These are phyloP conservation scores for Solanum sparsipilum DNA, from an alignment of 257 asterid genomes.

Conservation along the genomic window DNA sequence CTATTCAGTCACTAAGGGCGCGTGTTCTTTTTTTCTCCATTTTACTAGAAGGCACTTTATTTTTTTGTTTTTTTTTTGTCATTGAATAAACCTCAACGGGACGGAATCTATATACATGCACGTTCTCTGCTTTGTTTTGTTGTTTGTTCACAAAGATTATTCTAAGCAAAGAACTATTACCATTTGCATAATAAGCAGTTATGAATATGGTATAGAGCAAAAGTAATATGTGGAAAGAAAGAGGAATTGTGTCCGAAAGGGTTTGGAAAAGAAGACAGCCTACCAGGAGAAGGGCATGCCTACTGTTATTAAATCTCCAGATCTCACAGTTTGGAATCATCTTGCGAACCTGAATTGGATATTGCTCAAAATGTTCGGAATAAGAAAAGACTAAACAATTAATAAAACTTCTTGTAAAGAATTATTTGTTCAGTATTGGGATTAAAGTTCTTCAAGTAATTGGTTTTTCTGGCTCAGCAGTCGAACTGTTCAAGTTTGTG, in stretches of 20 bases:
- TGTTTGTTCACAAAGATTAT: neutral
- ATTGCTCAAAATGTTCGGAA: neutral
- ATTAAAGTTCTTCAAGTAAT: neutral
- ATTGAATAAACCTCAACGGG: neutral
- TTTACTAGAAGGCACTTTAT: neutral
- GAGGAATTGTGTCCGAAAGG: neutral
- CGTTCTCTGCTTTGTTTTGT: neutral
- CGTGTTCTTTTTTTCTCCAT: neutral
- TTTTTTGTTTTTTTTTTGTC: neutral
- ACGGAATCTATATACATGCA: neutral
- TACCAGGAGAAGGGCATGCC: constrained; percentile 83
- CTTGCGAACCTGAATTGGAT: constrained; percentile 4
- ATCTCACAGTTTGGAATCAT: constrained; percentile 51
- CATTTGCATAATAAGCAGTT: neutral
- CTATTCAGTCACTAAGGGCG: neutral
- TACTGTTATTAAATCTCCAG: constrained; percentile 42
- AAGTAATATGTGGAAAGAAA: neutral
- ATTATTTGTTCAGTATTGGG: too few species aligned
- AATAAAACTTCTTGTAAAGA: neutral
- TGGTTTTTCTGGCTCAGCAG: neutral
- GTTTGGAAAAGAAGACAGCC: neutral
- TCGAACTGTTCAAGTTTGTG: neutral
- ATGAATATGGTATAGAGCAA: neutral
- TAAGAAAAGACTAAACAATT: neutral
- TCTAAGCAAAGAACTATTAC: neutral